Percentiles rank a stretch among this genome's conserved stretches.
These are phyloP conservation scores for Moesziomyces parantarcticus DNA, from an alignment of 1,284 basidiomycete genomes.

Conservation along the genomic window DNA sequence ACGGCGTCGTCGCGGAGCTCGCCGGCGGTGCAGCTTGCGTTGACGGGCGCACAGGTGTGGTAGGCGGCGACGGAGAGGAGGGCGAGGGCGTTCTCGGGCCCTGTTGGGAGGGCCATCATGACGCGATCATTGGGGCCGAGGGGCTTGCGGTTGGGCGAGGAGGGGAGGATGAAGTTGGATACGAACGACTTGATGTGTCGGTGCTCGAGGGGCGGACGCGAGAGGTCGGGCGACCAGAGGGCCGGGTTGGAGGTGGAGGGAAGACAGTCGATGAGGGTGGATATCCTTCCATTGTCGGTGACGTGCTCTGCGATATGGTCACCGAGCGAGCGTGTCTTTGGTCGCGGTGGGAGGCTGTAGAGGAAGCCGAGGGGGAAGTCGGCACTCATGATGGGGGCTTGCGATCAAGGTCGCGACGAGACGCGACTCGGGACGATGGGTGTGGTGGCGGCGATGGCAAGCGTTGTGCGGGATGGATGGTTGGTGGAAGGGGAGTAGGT, in stretches of 20 bases:
- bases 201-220: conserved; percentile 64
- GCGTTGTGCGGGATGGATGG: neutral
- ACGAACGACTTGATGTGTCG: conserved; percentile 62
- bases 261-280: conserved; percentile 62
- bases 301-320: conserved; percentile 63
- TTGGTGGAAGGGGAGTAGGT: neutral
- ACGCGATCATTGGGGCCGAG: conserved; percentile 65
- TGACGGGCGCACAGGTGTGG: conserved; percentile 66
- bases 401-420: too few relatives aligned
- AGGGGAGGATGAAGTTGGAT: conserved; percentile 59
- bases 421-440: neutral
- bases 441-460: too few relatives aligned
- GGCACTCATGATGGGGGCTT: conserved; percentile 57
- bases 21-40: conserved; percentile 65
- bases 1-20: conserved; percentile 66
- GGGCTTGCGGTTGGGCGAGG: conserved; percentile 28
- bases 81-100: conserved; percentile 65
- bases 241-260: conserved; percentile 62
- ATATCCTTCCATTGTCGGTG: conserved; percentile 64
- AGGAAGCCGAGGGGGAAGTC: conserved; percentile 62
- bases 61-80: conserved; percentile 64
- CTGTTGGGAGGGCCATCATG: conserved; percentile 67
- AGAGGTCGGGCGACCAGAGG: conserved; percentile 64
- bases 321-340: conserved; percentile 59
- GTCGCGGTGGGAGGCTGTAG: conserved; percentile 55